Evolutionary conservation across 2,329 filamentous ascomycete genomes (phyloP).

Genomic region (Kalaharituber pfeilii): DNA sequence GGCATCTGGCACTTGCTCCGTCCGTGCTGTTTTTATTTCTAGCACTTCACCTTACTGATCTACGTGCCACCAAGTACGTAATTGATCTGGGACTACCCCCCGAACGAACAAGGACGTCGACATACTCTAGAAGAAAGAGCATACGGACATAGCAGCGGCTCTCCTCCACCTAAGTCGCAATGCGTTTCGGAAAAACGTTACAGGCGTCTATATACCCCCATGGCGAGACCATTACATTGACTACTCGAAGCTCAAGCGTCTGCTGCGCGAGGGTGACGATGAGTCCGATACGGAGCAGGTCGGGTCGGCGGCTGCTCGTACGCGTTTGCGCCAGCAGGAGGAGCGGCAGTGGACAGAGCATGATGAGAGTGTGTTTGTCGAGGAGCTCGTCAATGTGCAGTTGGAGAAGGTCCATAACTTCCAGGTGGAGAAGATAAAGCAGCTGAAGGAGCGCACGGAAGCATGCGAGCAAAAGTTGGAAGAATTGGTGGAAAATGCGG

Average conservation of each 20-base stretch:
- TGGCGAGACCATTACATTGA: conserved; percentile 94
- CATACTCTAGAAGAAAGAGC: too few species aligned
- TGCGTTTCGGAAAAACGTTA: conserved; percentile 90
- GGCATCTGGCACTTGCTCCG: too few species aligned
- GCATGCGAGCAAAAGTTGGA: conserved; percentile 49
- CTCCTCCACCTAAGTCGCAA: conserved; percentile 28
- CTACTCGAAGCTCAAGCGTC: conserved; percentile 77
- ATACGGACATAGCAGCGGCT: too few species aligned
- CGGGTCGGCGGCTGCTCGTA: conserved; percentile 1
- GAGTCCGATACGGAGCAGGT: conserved; percentile 31
- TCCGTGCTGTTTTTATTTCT: too few species aligned
- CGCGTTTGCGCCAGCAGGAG: conserved; percentile 32
- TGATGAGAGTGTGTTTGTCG: conserved; percentile 83
- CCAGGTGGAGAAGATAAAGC: conserved; percentile 64
- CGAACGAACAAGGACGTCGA: too few species aligned
- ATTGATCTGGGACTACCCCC: too few species aligned
- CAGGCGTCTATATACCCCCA: conserved; percentile 61
- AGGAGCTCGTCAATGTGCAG: conserved; percentile 86
- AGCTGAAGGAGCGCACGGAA: conserved; percentile 65
- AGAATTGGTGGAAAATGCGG: conserved; percentile 34
- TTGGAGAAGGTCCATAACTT: conserved; percentile 88
- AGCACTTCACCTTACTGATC: too few species aligned
- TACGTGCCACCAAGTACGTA: too few species aligned
- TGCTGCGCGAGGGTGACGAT: conserved; percentile 60
- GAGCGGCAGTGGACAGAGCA: conserved; percentile 70